These are phyloP conservation scores for Poa pratensis DNA, from an alignment of 176 grass and related monocot species.

Conservation along the genomic window DNA sequence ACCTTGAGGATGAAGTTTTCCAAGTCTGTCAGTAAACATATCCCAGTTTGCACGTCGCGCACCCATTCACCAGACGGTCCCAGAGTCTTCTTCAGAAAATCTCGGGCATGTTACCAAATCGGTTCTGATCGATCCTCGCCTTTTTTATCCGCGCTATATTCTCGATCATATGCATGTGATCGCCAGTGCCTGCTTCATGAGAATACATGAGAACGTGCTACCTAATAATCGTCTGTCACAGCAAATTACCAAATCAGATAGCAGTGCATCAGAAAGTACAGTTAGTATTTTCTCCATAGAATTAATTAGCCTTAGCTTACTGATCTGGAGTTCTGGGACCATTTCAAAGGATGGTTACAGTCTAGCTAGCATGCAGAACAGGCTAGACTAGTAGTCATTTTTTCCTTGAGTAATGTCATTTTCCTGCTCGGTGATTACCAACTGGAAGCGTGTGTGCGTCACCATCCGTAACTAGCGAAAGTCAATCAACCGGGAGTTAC, in stretches of 20 bases:
- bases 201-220: neutral
- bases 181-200: constrained; percentile 14
- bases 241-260: neutral
- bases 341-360: neutral
- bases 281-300: neutral
- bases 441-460: constrained; percentile 1
- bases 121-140: neutral
- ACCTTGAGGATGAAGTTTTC: no score
- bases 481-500: neutral
- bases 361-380: no score
- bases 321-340: neutral
- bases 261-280: no score
- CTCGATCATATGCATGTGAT: neutral
- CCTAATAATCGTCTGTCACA: neutral
- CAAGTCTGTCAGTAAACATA: no score
- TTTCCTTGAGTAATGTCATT: neutral
- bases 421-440: neutral
- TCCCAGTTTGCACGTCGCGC: no score
- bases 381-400: no score
- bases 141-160: neutral
- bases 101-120: neutral
- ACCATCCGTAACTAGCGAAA: neutral
- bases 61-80: no score
- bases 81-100: no score
- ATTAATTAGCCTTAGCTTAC: neutral